phyloP scores from a whole-genome alignment of 345 rosid genomes.

The Populus alba region DNA sequence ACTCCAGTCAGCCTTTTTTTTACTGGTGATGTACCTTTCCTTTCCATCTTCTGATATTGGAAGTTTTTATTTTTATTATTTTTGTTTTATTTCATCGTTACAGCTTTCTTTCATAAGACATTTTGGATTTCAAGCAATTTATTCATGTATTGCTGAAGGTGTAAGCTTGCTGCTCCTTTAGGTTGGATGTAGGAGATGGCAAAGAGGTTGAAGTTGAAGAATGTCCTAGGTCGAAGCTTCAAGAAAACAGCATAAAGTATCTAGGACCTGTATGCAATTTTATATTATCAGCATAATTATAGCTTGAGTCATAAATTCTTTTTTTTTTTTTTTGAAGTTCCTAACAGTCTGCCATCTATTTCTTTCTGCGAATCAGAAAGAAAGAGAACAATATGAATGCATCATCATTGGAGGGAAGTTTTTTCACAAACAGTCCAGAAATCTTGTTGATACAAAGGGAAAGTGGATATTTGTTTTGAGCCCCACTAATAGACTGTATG shows the following conservation, averaged over 20 bases:
- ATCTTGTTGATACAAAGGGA: conserved; percentile 49
- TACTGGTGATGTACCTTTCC: conserved; percentile 53
- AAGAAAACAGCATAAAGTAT: conserved; percentile 76
- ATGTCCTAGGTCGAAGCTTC: conserved; percentile 67
- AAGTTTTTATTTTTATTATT: too few relatives aligned
- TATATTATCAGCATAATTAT: neutral
- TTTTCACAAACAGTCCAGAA: conserved; percentile 53
- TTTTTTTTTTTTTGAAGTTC: neutral
- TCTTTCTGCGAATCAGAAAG: conserved; percentile 52
- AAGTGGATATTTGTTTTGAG: conserved; percentile 95
- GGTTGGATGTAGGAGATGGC: conserved; percentile 93
- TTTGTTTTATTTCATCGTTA: too few relatives aligned
- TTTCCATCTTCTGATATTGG: too few relatives aligned
- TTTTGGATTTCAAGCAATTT: too few relatives aligned
- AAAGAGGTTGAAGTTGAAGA: conserved; percentile 63
- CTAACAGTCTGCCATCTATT: conserved; percentile 1
- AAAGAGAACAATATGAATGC: conserved; percentile 77
- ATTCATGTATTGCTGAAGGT: neutral
- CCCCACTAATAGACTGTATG: conserved; percentile 66
- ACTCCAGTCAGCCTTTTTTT: conserved; percentile 87
- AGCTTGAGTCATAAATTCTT: neutral
- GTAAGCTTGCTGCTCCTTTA: conserved; percentile 17
- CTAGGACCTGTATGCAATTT: conserved; percentile 77
- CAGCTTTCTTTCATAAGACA: too few relatives aligned
- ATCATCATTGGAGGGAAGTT: conserved; percentile 56